These are phyloP conservation scores for Fusarium lateritium DNA, from an alignment of 2,329 filamentous ascomycete genomes.

Conservation along the genomic window DNA sequence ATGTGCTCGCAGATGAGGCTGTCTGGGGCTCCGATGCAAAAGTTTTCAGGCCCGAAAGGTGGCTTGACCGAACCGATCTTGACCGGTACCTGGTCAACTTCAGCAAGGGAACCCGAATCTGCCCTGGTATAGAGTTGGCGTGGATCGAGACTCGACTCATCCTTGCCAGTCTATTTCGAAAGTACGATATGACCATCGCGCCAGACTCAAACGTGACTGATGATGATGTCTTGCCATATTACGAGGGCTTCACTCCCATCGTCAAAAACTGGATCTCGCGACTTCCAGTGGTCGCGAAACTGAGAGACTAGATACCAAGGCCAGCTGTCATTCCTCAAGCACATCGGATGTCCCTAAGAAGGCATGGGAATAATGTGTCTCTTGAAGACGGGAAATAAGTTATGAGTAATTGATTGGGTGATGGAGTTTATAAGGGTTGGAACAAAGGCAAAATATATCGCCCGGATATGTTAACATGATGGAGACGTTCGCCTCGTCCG, in stretches of 20 bases:
- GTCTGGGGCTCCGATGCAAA: conserved; percentile 4
- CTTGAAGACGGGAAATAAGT: too few relatives aligned
- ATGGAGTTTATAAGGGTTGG: too few relatives aligned
- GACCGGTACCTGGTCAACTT: conserved; percentile 12
- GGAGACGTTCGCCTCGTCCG: too few relatives aligned
- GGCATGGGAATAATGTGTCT: too few relatives aligned
- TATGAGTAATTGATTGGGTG: too few relatives aligned
- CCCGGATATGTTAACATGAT: too few relatives aligned
- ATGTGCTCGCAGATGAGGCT: background rate
- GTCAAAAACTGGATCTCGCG: conserved; percentile 24
- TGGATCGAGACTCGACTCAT: conserved; percentile 12
- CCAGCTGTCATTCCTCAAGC: background rate
- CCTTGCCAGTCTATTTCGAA: conserved; percentile 8
- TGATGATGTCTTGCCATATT: conserved; percentile 17
- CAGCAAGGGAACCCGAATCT: conserved; percentile 14
- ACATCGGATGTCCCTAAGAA: too few relatives aligned
- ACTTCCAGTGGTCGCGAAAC: background rate
- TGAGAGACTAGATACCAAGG: background rate
- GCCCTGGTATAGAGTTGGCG: conserved; percentile 15
- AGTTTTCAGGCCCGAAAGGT: conserved; percentile 1
- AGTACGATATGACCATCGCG: conserved; percentile 1
- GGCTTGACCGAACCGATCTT: background rate
- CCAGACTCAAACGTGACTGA: conserved; percentile 1
- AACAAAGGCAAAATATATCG: too few relatives aligned
- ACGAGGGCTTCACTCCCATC: conserved; percentile 14